These are phyloP conservation scores for Plasmodium fragile DNA, from an alignment of 169 alveolate genomes.

Conservation along the genomic window DNA sequence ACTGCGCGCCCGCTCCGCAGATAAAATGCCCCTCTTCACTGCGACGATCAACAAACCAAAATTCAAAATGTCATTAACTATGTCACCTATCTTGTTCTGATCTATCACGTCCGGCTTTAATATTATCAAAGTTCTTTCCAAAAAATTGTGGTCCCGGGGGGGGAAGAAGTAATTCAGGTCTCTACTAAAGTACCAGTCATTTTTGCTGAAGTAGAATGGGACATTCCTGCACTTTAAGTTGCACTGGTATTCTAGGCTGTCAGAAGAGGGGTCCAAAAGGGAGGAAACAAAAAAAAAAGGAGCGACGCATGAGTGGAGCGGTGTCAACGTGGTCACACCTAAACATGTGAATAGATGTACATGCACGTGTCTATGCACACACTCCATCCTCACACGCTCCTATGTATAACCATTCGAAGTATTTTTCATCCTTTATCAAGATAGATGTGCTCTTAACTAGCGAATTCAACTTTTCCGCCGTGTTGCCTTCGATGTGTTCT, in stretches of 20 bases:
- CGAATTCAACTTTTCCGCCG: conserved; percentile 14
- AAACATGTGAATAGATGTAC: not conserved
- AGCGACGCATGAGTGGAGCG: not conserved
- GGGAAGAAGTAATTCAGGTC: conserved; percentile 56
- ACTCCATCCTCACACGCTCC: not conserved
- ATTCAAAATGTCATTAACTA: conserved; percentile 60
- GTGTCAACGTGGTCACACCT: not conserved
- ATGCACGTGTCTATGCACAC: not conserved
- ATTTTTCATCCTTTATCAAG: conserved; percentile 53
- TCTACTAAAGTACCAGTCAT: conserved; percentile 68
- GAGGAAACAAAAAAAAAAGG: not conserved
- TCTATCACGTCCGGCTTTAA: conserved; percentile 72
- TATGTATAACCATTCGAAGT: conserved; percentile 66
- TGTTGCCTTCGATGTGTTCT: conserved; percentile 40
- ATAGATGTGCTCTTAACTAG: conserved; percentile 50
- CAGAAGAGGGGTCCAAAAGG: not conserved
- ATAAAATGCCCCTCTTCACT: conserved; percentile 51
- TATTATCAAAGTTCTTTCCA: conserved; percentile 60
- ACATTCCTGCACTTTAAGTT: conserved; percentile 48
- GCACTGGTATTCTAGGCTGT: conserved; percentile 65
- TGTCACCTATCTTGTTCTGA: conserved; percentile 20
- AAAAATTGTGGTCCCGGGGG: conserved; percentile 5
- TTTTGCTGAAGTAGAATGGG: conserved; percentile 72
- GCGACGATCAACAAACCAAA: conserved; percentile 59
- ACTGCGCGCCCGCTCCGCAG: conserved; percentile 27